Evolutionary conservation across 2,329 filamentous ascomycete genomes (phyloP).

Genomic region (Penicillium occitanis): DNA sequence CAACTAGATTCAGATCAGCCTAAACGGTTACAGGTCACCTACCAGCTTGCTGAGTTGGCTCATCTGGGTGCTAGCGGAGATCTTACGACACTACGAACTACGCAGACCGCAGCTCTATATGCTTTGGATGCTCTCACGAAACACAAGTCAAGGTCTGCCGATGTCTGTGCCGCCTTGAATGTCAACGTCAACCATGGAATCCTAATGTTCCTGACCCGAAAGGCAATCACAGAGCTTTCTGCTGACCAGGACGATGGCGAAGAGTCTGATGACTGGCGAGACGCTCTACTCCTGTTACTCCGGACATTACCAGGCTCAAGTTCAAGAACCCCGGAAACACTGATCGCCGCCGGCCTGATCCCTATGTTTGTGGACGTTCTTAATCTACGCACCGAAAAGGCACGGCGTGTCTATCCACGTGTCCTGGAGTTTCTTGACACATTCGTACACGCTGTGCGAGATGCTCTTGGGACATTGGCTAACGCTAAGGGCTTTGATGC

Average conservation of each 20-base stretch:
- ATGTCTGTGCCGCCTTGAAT: constrained; percentile 87
- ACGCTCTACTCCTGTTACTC: constrained; percentile 83
- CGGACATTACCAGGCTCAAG: constrained; percentile 72
- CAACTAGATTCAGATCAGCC: constrained; percentile 88
- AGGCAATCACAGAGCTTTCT: constrained; percentile 80
- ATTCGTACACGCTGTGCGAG: constrained; percentile 79
- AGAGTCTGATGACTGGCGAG: constrained; percentile 83
- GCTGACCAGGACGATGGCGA: constrained; percentile 58
- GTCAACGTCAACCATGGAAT: constrained; percentile 96
- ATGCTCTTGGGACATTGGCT: constrained; percentile 80
- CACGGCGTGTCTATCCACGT: constrained; percentile 78
- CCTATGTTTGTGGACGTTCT: constrained; percentile 88
- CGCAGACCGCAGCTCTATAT: constrained; percentile 79
- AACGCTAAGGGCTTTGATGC: constrained; percentile 80
- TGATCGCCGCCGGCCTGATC: constrained; percentile 85
- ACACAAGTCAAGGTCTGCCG: constrained; percentile 71
- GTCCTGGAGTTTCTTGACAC: constrained; percentile 85
- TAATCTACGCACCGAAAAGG: constrained; percentile 75
- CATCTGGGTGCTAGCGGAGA: constrained; percentile 75
- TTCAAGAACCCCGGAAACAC: constrained; percentile 72
- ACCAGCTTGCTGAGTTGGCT: constrained; percentile 88
- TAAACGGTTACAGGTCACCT: constrained; percentile 81
- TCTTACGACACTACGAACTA: constrained; percentile 65
- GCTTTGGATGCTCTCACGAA: constrained; percentile 83
- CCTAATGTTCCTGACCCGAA: constrained; percentile 86